phyloP scores from a whole-genome alignment of 1,139 yeast species.

The Suhomyces wounanorum region DNA sequence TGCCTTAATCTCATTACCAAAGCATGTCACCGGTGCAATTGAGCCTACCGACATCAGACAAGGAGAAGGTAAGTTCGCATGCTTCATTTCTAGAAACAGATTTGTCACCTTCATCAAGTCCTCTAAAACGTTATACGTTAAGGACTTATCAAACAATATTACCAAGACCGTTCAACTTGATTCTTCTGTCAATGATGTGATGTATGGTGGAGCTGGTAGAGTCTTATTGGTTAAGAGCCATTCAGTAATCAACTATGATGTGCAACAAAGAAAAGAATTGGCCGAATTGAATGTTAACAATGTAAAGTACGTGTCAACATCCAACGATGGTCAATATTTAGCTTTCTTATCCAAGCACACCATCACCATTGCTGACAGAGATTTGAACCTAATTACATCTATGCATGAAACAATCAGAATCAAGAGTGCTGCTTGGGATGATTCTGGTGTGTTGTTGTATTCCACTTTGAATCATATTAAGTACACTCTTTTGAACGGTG shows the following conservation, averaged over 20 bases:
- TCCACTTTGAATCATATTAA: constrained; percentile 95
- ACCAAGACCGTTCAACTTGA: constrained; percentile 84
- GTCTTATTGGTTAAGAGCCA: constrained; percentile 72
- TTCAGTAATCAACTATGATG: constrained; percentile 81
- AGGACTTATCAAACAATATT: constrained; percentile 76
- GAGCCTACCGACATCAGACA: constrained; percentile 80
- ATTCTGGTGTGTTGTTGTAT: constrained; percentile 84
- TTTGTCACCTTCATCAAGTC: constrained; percentile 78
- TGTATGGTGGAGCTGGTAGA: constrained; percentile 80
- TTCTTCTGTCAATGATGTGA: constrained; percentile 68
- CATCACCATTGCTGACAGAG: constrained; percentile 81
- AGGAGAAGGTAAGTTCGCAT: constrained; percentile 84
- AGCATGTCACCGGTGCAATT: constrained; percentile 87
- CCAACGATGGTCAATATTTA: constrained; percentile 81
- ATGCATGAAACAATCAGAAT: constrained; percentile 96
- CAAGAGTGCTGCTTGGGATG: constrained; percentile 98
- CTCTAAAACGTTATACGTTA: constrained; percentile 69
- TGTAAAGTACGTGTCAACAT: constrained; percentile 89
- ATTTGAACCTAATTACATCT: constrained; percentile 75
- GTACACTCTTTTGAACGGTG: constrained; percentile 91
- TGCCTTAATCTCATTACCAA: constrained; percentile 77
- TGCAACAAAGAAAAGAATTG: constrained; percentile 84
- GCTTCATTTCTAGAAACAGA: constrained; percentile 91
- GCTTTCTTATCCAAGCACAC: constrained; percentile 93
- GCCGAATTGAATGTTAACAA: constrained; percentile 72